phyloP scores from a whole-genome alignment of 345 rosid genomes.

The Syzygium jambos region DNA sequence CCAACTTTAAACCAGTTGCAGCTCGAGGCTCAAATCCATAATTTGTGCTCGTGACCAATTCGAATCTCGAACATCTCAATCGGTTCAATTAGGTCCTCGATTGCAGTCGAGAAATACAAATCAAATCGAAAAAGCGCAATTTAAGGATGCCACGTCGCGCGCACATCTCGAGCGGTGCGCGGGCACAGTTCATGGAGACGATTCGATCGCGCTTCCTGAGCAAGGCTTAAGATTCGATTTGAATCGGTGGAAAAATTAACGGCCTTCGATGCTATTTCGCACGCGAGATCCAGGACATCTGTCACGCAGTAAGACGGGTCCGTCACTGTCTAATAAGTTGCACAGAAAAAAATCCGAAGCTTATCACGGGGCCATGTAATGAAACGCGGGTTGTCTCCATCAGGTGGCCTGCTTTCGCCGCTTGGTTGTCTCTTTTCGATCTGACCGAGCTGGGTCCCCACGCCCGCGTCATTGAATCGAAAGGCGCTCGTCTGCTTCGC shows the following conservation, averaged over 20 bases:
- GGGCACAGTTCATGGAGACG: no score
- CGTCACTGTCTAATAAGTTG: neutral
- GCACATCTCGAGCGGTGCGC: neutral
- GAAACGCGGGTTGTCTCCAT: neutral
- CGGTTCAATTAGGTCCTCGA: neutral
- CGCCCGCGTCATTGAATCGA: neutral
- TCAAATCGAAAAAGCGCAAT: neutral
- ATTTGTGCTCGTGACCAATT: no score
- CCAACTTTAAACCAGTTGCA: neutral
- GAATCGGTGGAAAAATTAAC: neutral
- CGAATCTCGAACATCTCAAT: neutral
- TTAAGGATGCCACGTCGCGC: rapidly evolving
- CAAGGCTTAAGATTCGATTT: neutral
- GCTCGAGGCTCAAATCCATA: neutral
- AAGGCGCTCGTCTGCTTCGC: neutral
- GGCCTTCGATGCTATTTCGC: neutral
- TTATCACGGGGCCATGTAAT: neutral
- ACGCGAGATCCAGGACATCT: neutral
- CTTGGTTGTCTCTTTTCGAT: neutral
- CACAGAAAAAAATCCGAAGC: neutral
- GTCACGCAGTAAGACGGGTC: neutral
- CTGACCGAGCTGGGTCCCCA: neutral
- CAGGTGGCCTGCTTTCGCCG: neutral
- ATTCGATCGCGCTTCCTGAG: rapidly evolving
- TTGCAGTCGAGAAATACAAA: neutral